Conservation (phyloP, 2,329 filamentous ascomycete species). For the Sporothrix variecibatus region DNA sequence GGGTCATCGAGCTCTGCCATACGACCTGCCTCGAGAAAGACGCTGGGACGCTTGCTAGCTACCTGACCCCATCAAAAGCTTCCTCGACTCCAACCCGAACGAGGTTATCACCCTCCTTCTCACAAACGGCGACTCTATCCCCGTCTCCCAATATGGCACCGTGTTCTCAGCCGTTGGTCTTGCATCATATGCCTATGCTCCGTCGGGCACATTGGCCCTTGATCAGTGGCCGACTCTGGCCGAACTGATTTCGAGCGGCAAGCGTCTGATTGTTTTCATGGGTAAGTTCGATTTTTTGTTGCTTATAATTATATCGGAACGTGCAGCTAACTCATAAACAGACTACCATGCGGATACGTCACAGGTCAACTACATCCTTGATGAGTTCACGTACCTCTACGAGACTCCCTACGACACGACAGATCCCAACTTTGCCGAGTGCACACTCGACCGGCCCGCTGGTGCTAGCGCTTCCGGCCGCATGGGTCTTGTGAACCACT, state of each 20-base stretch:
- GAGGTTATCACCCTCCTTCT: conserved; percentile 66
- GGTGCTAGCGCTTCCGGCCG: conserved; percentile 42
- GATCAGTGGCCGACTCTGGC: conserved; percentile 70
- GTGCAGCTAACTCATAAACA: conserved; percentile 36
- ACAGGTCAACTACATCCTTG: conserved; percentile 62
- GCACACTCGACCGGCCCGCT: conserved; percentile 63
- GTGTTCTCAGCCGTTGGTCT: conserved; percentile 59
- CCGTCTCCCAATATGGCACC: conserved; percentile 55
- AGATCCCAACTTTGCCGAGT: conserved; percentile 61
- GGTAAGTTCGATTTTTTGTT: conserved; percentile 44
- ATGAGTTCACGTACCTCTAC: conserved; percentile 64
- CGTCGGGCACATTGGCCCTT: conserved; percentile 45
- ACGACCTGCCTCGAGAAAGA: conserved; percentile 62
- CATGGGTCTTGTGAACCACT: conserved; percentile 63
- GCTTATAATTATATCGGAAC: background rate
- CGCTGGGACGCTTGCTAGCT: conserved; percentile 57
- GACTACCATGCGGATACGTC: conserved; percentile 59
- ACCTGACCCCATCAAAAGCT: conserved; percentile 60
- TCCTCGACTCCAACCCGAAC: conserved; percentile 59
- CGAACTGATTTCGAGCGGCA: conserved; percentile 62
- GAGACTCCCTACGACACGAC: conserved; percentile 72
- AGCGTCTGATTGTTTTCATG: conserved; percentile 70
- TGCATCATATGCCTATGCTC: conserved; percentile 57
- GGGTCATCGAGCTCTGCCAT: conserved; percentile 63
- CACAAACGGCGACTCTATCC: conserved; percentile 62